phyloP scores from a whole-genome alignment of 2,329 filamentous ascomycete species.

The Moelleriella libera region DNA sequence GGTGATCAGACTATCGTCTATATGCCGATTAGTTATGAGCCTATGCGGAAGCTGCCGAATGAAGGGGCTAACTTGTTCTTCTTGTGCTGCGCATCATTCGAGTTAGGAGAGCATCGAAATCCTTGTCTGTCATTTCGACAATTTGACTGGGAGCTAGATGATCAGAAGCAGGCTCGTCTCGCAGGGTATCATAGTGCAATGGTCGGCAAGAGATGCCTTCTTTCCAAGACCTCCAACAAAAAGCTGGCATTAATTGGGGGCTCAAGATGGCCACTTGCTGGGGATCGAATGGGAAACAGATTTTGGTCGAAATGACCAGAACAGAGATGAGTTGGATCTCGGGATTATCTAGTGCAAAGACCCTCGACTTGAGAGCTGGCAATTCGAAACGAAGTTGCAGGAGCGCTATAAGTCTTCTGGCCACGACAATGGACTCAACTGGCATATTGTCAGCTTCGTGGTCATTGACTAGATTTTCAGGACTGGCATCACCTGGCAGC shows the following conservation, averaged over 20 bases:
- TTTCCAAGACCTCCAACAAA: conserved; percentile 66
- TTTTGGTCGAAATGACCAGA: conserved; percentile 62
- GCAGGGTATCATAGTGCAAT: conserved; percentile 4
- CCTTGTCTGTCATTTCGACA: conserved; percentile 41
- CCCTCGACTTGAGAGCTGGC: conserved; percentile 27
- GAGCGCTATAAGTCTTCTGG: conserved; percentile 28
- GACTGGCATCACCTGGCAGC: conserved; percentile 49
- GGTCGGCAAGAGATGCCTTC: conserved; percentile 23
- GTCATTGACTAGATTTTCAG: background rate
- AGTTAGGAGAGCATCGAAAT: conserved; percentile 53
- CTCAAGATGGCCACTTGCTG: conserved; percentile 22
- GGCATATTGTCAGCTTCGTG: conserved; percentile 13
- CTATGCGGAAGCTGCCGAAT: background rate
- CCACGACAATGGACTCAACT: conserved; percentile 37
- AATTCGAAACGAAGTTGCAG: conserved; percentile 41
- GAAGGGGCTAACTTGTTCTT: conserved; percentile 14
- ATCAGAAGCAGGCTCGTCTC: conserved; percentile 24
- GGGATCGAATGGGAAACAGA: conserved; percentile 62
- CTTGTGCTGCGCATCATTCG: conserved; percentile 18
- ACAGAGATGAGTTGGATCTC: conserved; percentile 61
- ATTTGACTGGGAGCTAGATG: conserved; percentile 48
- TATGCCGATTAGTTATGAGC: background rate
- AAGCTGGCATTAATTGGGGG: conserved; percentile 6
- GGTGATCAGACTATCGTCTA: conserved; percentile 14
- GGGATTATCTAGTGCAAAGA: conserved; percentile 46